Evolutionary conservation across 1,284 basidiomycete genomes (phyloP), one percentile per base, ranked within the genome.

Genomic region (Melampsora americana): DNA sequence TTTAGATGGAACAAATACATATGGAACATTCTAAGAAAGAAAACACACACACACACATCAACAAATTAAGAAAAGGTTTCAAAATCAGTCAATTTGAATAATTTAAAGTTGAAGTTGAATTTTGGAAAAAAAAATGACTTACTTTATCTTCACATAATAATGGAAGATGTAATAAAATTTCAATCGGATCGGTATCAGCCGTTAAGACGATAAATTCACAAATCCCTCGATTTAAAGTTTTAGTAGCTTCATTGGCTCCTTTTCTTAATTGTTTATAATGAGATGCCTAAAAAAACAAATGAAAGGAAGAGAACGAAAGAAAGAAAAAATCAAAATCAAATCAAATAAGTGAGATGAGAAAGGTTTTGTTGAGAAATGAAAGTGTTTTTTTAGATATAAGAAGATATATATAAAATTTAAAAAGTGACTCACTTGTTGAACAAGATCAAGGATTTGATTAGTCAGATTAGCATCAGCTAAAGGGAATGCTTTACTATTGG

Each of bases 61-160:
- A 35, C 1, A 32, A 16, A 44, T 3, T 35, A 35, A 4, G 4
- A 18, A 48, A 76, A 62, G 12, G n/a, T n/a, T n/a, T n/a, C n/a
- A n/a, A 35, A 9, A 35, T 35, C 35, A 35, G 9, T 35, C 3
- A 35, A 9, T 35, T 35, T 35, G 35, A 35, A 35, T 35, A 35
- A n/a, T n/a, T n/a, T n/a, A n/a, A n/a, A n/a, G 44, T 7, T 67
- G 11, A 5, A 5, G 46, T 53, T 32, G 50, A 16, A 12, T 50
- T 39, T 14, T 5, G 35, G 14, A 64, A 44, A 67, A 44, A 26
- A 30, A 56, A 59, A 44, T 18, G 64, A 74, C 84, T 11, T 71
- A 90, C 91, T 88, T 99, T 99, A 87, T 99, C 96, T 85, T 99
- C 96, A 83, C 96, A 99, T 60, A 99, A 87, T 72, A 99, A 87